Evolutionary conservation across 805 yeast genomes (phyloP).

Genomic region (Hyphopichia homilentoma): DNA sequence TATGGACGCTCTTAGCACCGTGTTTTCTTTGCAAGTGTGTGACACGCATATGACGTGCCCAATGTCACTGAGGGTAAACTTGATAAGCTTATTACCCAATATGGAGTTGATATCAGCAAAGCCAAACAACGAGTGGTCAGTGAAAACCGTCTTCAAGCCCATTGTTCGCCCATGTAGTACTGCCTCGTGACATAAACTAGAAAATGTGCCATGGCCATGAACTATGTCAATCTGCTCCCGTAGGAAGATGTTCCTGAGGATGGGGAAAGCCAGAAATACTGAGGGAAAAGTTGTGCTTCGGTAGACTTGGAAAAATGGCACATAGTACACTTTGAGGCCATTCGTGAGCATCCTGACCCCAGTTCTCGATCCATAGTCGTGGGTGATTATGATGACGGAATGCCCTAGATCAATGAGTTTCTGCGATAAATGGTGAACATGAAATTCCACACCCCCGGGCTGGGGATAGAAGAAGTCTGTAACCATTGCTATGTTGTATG

Average conservation of each 20-base stretch:
- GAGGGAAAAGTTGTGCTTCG: conserved; percentile 86
- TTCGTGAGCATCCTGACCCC: conserved; percentile 84
- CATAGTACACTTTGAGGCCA: conserved; percentile 89
- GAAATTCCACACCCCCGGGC: conserved; percentile 97
- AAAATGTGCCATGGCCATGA: conserved; percentile 93
- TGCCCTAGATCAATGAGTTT: conserved; percentile 78
- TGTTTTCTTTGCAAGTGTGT: conserved; percentile 94
- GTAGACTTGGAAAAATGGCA: conserved; percentile 77
- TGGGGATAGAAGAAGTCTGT: conserved; percentile 98
- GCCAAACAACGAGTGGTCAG: conserved; percentile 95
- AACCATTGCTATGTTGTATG: conserved; percentile 60
- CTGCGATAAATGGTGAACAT: conserved; percentile 87
- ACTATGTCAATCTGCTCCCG: conserved; percentile 85
- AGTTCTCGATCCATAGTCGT: conserved; percentile 75
- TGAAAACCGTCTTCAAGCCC: conserved; percentile 89
- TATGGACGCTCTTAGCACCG: conserved; percentile 79
- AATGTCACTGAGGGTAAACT: conserved; percentile 78
- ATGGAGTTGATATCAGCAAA: conserved; percentile 83
- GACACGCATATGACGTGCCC: conserved; percentile 96
- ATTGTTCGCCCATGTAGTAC: conserved; percentile 87
- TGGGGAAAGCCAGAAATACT: conserved; percentile 83
- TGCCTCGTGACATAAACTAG: conserved; percentile 84
- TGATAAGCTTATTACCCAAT: conserved; percentile 79
- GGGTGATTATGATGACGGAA: conserved; percentile 82
- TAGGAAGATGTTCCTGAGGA: conserved; percentile 76